phyloP scores from a whole-genome alignment of 768 basidiomycete genomes.

The Neoboletus magnificus region DNA sequence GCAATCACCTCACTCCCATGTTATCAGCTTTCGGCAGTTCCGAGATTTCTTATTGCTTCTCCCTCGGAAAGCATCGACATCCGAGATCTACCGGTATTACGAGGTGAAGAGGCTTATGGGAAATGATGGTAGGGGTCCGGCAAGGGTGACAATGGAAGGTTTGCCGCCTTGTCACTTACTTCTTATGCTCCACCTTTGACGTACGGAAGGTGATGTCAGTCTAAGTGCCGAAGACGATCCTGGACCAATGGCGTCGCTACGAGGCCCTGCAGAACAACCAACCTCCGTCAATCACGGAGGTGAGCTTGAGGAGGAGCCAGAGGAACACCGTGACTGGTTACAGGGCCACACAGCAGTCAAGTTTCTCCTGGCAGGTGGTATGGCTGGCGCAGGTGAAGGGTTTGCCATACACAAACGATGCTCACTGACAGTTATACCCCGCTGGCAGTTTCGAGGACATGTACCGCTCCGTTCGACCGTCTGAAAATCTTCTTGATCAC shows the following conservation, averaged over 20 bases:
- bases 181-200: slow-evolving; percentile 21
- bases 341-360: slow-evolving; percentile 74
- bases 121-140: slow-evolving; percentile 74
- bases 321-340: slow-evolving; percentile 58
- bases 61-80: slow-evolving; percentile 74
- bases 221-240: slow-evolving; percentile 75
- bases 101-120: slow-evolving; percentile 64
- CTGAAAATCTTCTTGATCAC: slow-evolving; percentile 97
- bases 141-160: slow-evolving; percentile 91
- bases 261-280: slow-evolving; percentile 11
- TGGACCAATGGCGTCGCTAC: slow-evolving; percentile 30
- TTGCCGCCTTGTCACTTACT: slow-evolving; percentile 19
- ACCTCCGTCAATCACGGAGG: slow-evolving; percentile 32
- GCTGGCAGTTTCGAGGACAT: slow-evolving; percentile 81
- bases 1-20: too few species aligned
- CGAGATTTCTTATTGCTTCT: slow-evolving; percentile 86
- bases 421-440: slow-evolving; percentile 3
- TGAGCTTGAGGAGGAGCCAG: slow-evolving; percentile 54
- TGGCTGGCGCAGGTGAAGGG: slow-evolving; percentile 85
- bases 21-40: slow-evolving; percentile 80
- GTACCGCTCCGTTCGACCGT: slow-evolving; percentile 96
- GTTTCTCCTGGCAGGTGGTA: slow-evolving; percentile 90
- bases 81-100: slow-evolving; percentile 86
- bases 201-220: slow-evolving; percentile 65
- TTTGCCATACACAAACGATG: background rate